Base-by-base conservation (phyloP, 768 basidiomycete species). In the Xerocomus spinulosus region DNA sequence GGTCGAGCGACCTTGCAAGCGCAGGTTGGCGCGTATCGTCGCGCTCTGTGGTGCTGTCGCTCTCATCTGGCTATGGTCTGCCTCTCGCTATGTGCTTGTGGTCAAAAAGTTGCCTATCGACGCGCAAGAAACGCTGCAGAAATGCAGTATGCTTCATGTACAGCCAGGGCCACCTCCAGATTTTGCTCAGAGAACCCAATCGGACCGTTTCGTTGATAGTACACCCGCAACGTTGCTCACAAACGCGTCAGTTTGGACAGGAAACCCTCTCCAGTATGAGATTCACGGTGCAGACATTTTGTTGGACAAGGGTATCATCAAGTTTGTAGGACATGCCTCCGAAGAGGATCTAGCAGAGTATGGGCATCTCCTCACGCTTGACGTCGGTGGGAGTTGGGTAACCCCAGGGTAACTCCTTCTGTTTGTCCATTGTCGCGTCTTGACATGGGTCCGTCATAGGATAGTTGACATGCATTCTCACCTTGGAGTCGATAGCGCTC, bases 391-490 rank as follows among this genome's bases (percentile, higher is more conserved):
- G 10, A 73, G 73, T 23, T 86, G 82, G 84, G 72, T 85, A 7
- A 87, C 83, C 1, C 84, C 83, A 48, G 82, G 79, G 85, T 85
- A 63, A 47, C 65, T 41, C 48, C 46, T 23, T 58, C 40, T 54
- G 55, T 28, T 42, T 62, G 20, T 49, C 65, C n/a, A 42, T 18
- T 49, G 13, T 62, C 59, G 20, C 59, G 60, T 74, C 68, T 69
- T 80, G 18, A 66, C 15, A 59, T 62, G 20, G 7, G 37, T 54
- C 35, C 30, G 39, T 23, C 42, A 26, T 35, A 58, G 56, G 38
- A 80, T 73, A 48, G 82, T 88, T 25, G 85, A 89, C 58, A 66
- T 87, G 55, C 82, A 91, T 64, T 88, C 89, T 5, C 91, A 93
- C 61, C 66, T 92, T 34, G 93, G 90, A 3, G 70, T 94, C 5